These are phyloP conservation scores for Linum usitatissimum DNA, from an alignment of 345 rosid species.

Conservation along the genomic window DNA sequence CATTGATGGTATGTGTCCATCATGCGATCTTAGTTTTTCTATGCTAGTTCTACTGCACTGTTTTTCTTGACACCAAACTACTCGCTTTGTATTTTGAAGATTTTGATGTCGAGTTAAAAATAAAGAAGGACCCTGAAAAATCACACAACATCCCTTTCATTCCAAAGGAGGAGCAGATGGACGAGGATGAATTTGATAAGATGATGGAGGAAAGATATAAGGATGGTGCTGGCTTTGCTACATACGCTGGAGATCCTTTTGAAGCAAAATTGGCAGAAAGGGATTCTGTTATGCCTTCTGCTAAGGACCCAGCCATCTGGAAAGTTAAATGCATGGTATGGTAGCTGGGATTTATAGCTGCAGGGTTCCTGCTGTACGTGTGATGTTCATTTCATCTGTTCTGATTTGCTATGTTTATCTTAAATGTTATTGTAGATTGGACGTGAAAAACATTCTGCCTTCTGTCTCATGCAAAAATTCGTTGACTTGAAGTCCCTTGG, in stretches of 20 bases:
- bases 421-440: slow-evolving; percentile 47
- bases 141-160: slow-evolving; percentile 28
- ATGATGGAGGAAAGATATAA: slow-evolving; percentile 79
- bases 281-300: slow-evolving; percentile 36
- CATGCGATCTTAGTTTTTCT: background rate
- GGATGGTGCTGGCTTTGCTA: slow-evolving; percentile 36
- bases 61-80: slow-evolving; percentile 5
- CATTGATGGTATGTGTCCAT: background rate
- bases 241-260: slow-evolving; percentile 48
- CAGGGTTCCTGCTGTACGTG: background rate
- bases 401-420: slow-evolving; percentile 1
- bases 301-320: slow-evolving; percentile 66
- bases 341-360: background rate
- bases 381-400: background rate
- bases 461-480: slow-evolving; percentile 94
- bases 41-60: background rate
- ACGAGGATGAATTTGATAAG: slow-evolving; percentile 71
- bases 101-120: slow-evolving; percentile 26
- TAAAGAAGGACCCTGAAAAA: slow-evolving; percentile 34
- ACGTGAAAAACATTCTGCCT: slow-evolving; percentile 63
- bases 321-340: slow-evolving; percentile 88
- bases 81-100: slow-evolving; percentile 40
- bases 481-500: slow-evolving; percentile 59
- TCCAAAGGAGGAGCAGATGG: slow-evolving; percentile 71
- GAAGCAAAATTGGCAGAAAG: slow-evolving; percentile 44